These are phyloP conservation scores for Aureoboletus auriporus DNA, from an alignment of 768 basidiomycete species.

Conservation along the genomic window DNA sequence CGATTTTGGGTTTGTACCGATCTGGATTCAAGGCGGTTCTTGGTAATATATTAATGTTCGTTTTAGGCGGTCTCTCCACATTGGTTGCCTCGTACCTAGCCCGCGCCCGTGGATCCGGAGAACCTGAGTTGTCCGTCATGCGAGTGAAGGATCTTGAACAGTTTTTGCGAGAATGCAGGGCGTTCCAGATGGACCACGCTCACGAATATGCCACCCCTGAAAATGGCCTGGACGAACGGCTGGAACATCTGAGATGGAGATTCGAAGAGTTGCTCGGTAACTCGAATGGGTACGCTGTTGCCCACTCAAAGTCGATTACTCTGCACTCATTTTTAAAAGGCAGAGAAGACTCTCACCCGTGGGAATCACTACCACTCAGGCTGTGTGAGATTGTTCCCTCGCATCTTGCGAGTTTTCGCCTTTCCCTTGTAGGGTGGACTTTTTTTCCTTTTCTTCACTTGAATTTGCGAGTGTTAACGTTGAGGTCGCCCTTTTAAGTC, in stretches of 20 bases:
- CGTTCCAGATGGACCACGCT: slow-evolving; percentile 57
- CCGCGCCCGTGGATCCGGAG: slow-evolving; percentile 61
- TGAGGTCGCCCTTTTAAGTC: too few species aligned
- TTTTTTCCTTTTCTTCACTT: not conserved
- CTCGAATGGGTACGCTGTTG: slow-evolving; percentile 16
- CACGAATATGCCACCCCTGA: slow-evolving; percentile 23
- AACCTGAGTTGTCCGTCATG: slow-evolving; percentile 60
- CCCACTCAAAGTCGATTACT: not conserved
- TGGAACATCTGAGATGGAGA: slow-evolving; percentile 15
- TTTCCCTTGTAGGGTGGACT: not conserved
- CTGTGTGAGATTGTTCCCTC: not conserved
- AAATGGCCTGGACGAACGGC: slow-evolving; percentile 6
- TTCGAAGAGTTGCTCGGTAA: slow-evolving; percentile 31
- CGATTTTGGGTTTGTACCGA: slow-evolving; percentile 35
- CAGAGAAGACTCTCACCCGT: slow-evolving; percentile 17
- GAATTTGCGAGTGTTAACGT: too few species aligned
- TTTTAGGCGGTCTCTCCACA: slow-evolving; percentile 59
- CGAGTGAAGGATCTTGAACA: slow-evolving; percentile 60
- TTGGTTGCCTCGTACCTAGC: slow-evolving; percentile 71
- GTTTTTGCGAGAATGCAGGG: slow-evolving; percentile 58
- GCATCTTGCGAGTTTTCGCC: not conserved
- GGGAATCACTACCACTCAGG: slow-evolving; percentile 3
- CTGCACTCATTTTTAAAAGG: slow-evolving; percentile 4
- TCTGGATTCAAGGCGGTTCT: not conserved
- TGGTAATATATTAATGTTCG: not conserved